Percentiles rank a stretch among this genome's conserved stretches.
phyloP scores from a whole-genome alignment of 2,329 filamentous ascomycete genomes.

The Apiospora koreana region DNA sequence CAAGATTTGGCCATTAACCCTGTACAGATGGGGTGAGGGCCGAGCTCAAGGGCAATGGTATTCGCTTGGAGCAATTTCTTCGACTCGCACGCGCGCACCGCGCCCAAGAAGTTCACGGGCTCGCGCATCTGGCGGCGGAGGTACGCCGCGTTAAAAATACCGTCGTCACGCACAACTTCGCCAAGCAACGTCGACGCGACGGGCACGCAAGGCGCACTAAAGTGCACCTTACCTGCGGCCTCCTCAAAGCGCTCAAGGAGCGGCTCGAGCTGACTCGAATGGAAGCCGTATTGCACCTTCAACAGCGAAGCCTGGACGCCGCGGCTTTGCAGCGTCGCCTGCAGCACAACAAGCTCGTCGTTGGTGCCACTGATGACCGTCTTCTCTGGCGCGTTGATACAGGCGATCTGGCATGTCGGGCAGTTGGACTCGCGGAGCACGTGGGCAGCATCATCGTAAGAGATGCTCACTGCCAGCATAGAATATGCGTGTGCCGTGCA shows the following conservation, averaged over 20 bases:
- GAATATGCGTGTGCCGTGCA: not conserved
- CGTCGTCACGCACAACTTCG: not conserved
- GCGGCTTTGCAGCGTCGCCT: not conserved
- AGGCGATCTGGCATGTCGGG: conserved; percentile 1
- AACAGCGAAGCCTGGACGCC: not conserved
- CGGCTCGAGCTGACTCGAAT: not conserved
- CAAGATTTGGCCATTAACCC: conserved; percentile 4
- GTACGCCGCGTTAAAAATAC: conserved; percentile 4
- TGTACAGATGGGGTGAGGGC: conserved; percentile 3
- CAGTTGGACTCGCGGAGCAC: not conserved
- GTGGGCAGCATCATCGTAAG: not conserved
- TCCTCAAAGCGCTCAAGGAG: not conserved
- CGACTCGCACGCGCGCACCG: not conserved
- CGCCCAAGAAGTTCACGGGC: conserved; percentile 2
- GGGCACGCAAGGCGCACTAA: not conserved
- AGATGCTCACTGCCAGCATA: conserved; percentile 1
- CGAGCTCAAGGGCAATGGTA: not conserved
- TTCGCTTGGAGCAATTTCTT: not conserved
- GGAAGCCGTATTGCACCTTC: conserved; percentile 4
- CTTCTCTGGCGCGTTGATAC: conserved; percentile 1
- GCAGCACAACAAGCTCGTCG: not conserved
- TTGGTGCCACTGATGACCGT: conserved; percentile 10
- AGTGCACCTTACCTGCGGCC: not conserved
- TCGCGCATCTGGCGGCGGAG: conserved; percentile 9
- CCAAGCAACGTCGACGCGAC: conserved; percentile 10